Evolutionary conservation across 2,329 filamentous ascomycete genomes (phyloP).

Genomic region (Aspergillus latus): DNA sequence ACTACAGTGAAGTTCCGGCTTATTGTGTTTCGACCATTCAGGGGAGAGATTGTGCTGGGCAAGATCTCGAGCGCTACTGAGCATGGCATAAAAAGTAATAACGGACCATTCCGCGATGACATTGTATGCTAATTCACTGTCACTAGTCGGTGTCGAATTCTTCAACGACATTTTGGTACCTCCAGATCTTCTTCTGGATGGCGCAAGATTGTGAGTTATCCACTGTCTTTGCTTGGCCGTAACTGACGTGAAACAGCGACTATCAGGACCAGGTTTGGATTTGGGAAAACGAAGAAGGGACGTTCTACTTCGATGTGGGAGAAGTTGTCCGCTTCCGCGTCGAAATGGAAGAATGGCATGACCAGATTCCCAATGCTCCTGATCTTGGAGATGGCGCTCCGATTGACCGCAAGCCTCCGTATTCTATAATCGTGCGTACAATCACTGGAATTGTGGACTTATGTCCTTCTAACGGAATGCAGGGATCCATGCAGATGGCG

Average conservation of each 20-base stretch:
- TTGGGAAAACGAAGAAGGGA: slow-evolving; percentile 72
- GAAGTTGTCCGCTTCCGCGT: slow-evolving; percentile 86
- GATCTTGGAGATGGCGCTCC: slow-evolving; percentile 61
- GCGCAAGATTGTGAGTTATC: slow-evolving; percentile 67
- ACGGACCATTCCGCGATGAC: background rate
- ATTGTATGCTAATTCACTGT: slow-evolving; percentile 16
- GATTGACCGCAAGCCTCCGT: slow-evolving; percentile 59
- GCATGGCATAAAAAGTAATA: slow-evolving; percentile 68
- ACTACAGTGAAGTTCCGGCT: slow-evolving; percentile 81
- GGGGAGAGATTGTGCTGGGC: slow-evolving; percentile 85
- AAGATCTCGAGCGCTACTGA: slow-evolving; percentile 74
- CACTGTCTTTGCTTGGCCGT: background rate
- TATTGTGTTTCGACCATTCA: slow-evolving; percentile 92
- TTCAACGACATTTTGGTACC: slow-evolving; percentile 90
- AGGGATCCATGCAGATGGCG: slow-evolving; percentile 51
- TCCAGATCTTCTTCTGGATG: slow-evolving; percentile 69
- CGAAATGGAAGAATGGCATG: slow-evolving; percentile 85
- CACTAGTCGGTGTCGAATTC: slow-evolving; percentile 78
- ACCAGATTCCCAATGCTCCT: slow-evolving; percentile 73
- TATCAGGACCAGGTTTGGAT: slow-evolving; percentile 78
- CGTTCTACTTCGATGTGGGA: slow-evolving; percentile 84
- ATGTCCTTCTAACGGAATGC: slow-evolving; percentile 15
- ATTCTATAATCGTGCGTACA: slow-evolving; percentile 45
- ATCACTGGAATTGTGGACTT: background rate
- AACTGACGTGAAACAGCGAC: slow-evolving; percentile 54